Evolutionary conservation across 805 yeast species (phyloP).

Genomic region (Sporopachydermia lactativora): DNA sequence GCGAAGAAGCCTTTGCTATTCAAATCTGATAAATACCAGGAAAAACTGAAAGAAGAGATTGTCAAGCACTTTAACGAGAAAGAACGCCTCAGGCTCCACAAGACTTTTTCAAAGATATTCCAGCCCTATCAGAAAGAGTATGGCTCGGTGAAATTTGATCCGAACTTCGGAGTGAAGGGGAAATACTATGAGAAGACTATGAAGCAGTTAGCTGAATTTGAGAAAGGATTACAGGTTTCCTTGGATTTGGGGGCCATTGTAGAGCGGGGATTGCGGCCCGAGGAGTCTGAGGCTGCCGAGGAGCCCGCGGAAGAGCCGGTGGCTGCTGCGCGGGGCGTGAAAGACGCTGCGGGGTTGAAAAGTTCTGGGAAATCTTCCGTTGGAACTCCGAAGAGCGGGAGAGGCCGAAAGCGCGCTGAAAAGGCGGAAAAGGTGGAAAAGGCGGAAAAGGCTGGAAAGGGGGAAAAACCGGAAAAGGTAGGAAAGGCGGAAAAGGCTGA

Average conservation of each 20-base stretch:
- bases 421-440: too few relatives aligned
- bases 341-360: too few relatives aligned
- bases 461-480: too few relatives aligned
- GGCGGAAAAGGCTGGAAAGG: too few relatives aligned
- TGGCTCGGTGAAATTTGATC: not conserved
- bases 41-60: not conserved
- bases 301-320: too few relatives aligned
- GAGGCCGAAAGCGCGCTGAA: too few relatives aligned
- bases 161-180: not conserved
- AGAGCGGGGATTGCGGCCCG: not conserved
- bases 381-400: too few relatives aligned
- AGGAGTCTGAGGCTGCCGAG: too few relatives aligned
- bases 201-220: not conserved
- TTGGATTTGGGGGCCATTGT: not conserved
- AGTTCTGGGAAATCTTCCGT: too few relatives aligned
- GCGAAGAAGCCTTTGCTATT: conserved; percentile 1
- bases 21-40: not conserved
- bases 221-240: not conserved
- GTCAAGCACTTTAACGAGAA: not conserved
- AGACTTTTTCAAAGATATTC: not conserved
- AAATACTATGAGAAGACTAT: conserved; percentile 1
- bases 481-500: too few relatives aligned
- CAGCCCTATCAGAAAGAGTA: not conserved
- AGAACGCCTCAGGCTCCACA: not conserved
- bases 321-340: too few relatives aligned